Evolutionary conservation across 768 basidiomycete genomes (phyloP), one percentile per base, ranked within the genome.

Genomic region (Kwoniella sp.): DNA sequence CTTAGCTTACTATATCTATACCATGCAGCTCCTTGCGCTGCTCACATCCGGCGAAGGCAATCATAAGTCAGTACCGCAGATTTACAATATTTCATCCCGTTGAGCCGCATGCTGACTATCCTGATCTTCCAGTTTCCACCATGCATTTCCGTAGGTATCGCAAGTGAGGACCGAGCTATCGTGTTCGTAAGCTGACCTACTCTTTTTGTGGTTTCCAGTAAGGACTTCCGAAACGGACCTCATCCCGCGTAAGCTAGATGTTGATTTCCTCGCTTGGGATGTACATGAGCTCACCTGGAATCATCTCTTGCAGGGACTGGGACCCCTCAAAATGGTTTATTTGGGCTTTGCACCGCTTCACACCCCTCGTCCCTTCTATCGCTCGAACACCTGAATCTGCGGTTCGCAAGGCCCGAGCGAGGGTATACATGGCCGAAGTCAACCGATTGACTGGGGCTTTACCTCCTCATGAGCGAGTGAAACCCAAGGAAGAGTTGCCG

Each of bases 251-350:
- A 63, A 63, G 68, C 55, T n/a, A n/a, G n/a, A n/a, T n/a, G n/a
- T n/a, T 8, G 19, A n/a, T 13, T 26, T 22, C 40, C 10, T 53
- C 17, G 26, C 19, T n/a, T 40, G 7, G 25, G 27, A n/a, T 48
- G 22, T 56, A 30, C 33, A 6, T 5, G 33, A 86, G 0, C 21
- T 48, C 12, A 63, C 54, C 61, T 63, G 44, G 56, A 10, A 6
- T 44, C 10, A 54, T 86, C 10, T 82, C 84, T 21, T 51, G 63
- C 7, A 76, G 82, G 25, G 88, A 88, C 68, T 91, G 88, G 88
- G 89, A 91, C 77, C 89, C 90, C 0, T 88, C 88, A 1, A 90
- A 90, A 80, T 90, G 88, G 89, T 83, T 87, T 47, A 90, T 90
- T 46, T 73, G 85, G 22, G 52, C 79, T 4, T 81, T 90, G 12